Conservation (phyloP, 1,284 basidiomycete species). For the Naganishia albida region DNA sequence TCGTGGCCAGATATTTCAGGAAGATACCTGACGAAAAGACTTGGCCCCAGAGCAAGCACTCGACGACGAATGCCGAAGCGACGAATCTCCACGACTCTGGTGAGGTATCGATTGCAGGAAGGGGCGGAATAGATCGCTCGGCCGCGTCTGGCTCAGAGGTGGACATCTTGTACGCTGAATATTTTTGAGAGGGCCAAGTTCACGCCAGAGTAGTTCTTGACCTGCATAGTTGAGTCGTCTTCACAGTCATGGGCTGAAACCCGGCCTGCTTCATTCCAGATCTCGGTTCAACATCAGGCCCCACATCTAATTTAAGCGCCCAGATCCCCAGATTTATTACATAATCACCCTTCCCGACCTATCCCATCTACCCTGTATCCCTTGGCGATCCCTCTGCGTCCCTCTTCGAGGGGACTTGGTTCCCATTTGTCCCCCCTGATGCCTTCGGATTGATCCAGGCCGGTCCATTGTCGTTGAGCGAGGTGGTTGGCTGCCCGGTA, state of each 20-base stretch:
- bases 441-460: slow-evolving; percentile 71
- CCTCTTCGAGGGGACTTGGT: slow-evolving; percentile 81
- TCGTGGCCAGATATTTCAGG: slow-evolving; percentile 36
- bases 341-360: slow-evolving; percentile 26
- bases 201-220: not conserved
- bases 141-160: not conserved
- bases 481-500: slow-evolving; percentile 40
- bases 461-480: slow-evolving; percentile 68
- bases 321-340: not conserved
- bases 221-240: not conserved
- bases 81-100: slow-evolving; percentile 37
- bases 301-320: not conserved
- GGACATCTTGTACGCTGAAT: not conserved
- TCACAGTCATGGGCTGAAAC: not conserved
- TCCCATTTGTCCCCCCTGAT: slow-evolving; percentile 65
- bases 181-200: not conserved
- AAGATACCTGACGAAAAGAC: slow-evolving; percentile 37
- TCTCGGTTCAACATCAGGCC: not conserved
- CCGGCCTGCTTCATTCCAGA: not conserved
- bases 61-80: slow-evolving; percentile 35
- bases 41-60: slow-evolving; percentile 38
- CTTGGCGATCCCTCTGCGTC: slow-evolving; percentile 82
- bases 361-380: slow-evolving; percentile 65
- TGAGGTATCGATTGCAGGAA: slow-evolving; percentile 36
- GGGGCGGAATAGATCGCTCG: slow-evolving; percentile 27